Evolutionary conservation across 75 land plant species (phyloP), one percentile per base, ranked within the genome.

Genomic region (Pinus taeda): DNA sequence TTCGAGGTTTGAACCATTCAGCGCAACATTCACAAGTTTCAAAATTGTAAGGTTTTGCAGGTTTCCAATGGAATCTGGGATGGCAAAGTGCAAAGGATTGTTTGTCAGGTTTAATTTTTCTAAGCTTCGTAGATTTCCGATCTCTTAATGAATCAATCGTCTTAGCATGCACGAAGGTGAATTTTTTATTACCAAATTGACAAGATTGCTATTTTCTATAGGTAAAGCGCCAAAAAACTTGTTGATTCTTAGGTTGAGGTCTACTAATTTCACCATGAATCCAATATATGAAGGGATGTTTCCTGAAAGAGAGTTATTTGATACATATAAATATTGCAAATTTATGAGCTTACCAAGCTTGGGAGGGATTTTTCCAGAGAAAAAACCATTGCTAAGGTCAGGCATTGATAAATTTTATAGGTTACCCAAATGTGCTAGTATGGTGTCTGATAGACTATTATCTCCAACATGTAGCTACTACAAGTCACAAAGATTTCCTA

Each of bases 361-460:
- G 15, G 60, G 62, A 71, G 80, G 80, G 14, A 79, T 2, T 5
- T 20, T 15, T 20, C 79, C 82, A 0, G 49, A 76, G 21, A 81
- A 45, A 0, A 57, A 22, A 42, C 77, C 77, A 12, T 5, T 3
- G 20, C 74, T 55, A 73, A 78, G 20, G 29, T 78, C 74, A 36
- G 71, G 60, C 20, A 26, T 64, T 67, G 65, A 33, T 36, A 88
- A 64, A 42, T 56, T 74, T 74, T 74, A 75, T 72, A 88, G 73
- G 60, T 76, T 79, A 18, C 80, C 75, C 13, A 93, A 33, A 13
- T 55, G 64, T 18, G 66, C 11, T 1, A 91, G 93, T 55, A 92
- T 37, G 12, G 14, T 45, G 2, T 90, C 92, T 55, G 82, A 77
- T 1, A 92, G 62, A 3, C 75, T 36, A 59, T 90, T 26, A 26